Evolutionary conservation across 225 moss, liverwort and hornwort genomes (phyloP).

Genomic region (Anthoceros angustus): DNA sequence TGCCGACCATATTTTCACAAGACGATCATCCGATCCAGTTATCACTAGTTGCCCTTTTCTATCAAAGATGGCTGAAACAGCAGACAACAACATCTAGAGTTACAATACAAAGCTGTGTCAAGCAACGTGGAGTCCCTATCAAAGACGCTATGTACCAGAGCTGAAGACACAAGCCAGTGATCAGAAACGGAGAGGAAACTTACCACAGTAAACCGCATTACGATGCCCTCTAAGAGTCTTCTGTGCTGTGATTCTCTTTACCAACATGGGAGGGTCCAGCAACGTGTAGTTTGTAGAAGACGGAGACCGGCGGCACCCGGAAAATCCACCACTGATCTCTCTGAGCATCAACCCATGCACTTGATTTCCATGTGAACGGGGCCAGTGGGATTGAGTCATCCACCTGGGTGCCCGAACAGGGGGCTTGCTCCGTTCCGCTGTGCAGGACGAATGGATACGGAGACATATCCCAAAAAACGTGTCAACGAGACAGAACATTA

Average conservation of each 20-base stretch:
- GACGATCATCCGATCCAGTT: slow-evolving; percentile 94
- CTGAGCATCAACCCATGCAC: slow-evolving; percentile 86
- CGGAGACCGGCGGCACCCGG: slow-evolving; percentile 74
- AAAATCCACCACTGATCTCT: slow-evolving; percentile 88
- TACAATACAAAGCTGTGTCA: not conserved
- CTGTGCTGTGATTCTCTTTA: slow-evolving; percentile 72
- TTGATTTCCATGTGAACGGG: slow-evolving; percentile 89
- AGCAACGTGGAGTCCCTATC: not conserved
- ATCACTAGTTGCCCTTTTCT: slow-evolving; percentile 92
- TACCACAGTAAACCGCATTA: slow-evolving; percentile 99
- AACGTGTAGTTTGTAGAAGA: slow-evolving; percentile 85
- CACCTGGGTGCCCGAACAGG: slow-evolving; percentile 35
- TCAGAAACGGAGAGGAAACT: slow-evolving; percentile 6
- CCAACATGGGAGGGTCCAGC: slow-evolving; percentile 75
- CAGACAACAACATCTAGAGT: not conserved
- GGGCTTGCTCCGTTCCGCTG: slow-evolving; percentile 50
- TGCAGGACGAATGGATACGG: not conserved
- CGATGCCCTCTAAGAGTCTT: slow-evolving; percentile 84
- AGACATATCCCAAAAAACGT: not conserved
- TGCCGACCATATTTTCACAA: slow-evolving; percentile 95
- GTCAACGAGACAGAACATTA: not conserved
- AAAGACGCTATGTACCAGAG: not conserved
- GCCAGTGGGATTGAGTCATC: slow-evolving; percentile 66
- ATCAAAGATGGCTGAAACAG: slow-evolving; percentile 79
- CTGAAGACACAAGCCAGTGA: too few relatives aligned